These are phyloP conservation scores for Striga asiatica DNA, from an alignment of 257 asterid species.

Conservation along the genomic window DNA sequence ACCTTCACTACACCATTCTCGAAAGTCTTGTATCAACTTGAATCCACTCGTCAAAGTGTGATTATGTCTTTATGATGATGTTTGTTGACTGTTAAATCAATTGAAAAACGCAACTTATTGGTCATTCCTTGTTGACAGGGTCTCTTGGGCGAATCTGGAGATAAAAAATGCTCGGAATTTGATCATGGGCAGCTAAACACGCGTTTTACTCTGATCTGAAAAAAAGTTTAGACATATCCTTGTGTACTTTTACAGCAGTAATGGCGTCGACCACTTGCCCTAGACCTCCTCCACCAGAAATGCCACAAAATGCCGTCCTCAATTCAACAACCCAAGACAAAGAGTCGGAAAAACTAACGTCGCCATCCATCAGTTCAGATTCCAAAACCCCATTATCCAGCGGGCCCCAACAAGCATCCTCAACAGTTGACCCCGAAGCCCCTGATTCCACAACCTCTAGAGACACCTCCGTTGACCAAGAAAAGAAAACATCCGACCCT, in stretches of 20 bases:
- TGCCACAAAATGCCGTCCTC: constrained; percentile 26
- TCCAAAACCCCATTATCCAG: no score
- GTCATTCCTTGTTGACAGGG: constrained; percentile 18
- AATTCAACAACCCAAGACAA: constrained; percentile 11
- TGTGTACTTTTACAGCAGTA: neutral
- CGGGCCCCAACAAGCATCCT: constrained; percentile 23
- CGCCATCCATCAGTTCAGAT: no score
- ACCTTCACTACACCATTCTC: no score
- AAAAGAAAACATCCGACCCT: constrained; percentile 25
- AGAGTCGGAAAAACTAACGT: constrained; percentile 16
- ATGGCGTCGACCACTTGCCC: constrained; percentile 54
- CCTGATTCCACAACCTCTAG: constrained; percentile 15
- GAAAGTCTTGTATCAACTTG: no score
- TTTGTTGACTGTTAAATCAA: neutral
- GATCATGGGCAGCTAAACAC: constrained; percentile 6
- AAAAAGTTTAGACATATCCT: neutral
- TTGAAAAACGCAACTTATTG: constrained; percentile 3
- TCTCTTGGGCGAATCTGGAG: constrained; percentile 10
- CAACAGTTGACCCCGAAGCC: constrained; percentile 18
- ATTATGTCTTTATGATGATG: neutral
- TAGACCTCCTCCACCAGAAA: constrained; percentile 33
- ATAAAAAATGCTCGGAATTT: neutral
- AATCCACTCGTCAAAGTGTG: no score
- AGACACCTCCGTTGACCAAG: constrained; percentile 18
- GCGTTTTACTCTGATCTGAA: no score